Percentiles rank a stretch among this genome's conserved stretches.
These are phyloP conservation scores for Datura wrightii DNA, from an alignment of 257 asterid species.

Conservation along the genomic window DNA sequence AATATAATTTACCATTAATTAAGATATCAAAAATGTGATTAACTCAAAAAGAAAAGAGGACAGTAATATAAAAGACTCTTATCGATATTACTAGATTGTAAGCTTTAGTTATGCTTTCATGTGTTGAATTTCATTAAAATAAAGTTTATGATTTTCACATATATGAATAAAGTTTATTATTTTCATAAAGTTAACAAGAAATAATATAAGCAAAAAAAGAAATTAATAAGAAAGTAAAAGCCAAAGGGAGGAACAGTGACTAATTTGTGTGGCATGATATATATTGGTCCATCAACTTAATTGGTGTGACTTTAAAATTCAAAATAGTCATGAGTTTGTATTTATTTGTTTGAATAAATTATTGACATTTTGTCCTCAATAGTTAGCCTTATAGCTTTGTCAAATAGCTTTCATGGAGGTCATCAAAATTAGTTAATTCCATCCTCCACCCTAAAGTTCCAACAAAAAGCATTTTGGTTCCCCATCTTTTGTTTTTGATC, in stretches of 20 bases:
- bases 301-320: background rate
- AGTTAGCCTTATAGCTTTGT: slow-evolving; percentile 23
- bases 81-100: background rate
- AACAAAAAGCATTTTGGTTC: background rate
- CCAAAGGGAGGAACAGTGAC: background rate
- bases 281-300: slow-evolving; percentile 2
- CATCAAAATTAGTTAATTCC: slow-evolving; percentile 10
- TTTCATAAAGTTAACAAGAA: background rate
- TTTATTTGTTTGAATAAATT: slow-evolving; percentile 16
- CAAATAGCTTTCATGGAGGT: slow-evolving; percentile 28
- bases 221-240: background rate
- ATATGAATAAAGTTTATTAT: background rate
- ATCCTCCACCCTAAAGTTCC: background rate
- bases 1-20: background rate
- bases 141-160: no score
- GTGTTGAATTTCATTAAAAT: no score
- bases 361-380: slow-evolving; percentile 22
- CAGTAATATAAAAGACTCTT: background rate
- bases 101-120: no score
- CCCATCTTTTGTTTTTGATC: background rate
- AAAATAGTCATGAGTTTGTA: slow-evolving; percentile 5
- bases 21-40: no score
- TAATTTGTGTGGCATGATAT: slow-evolving; percentile 14
- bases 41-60: background rate
- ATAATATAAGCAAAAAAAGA: background rate